Evolutionary conservation across 2,329 filamentous ascomycete genomes (phyloP).

Genomic region (Scopulariopsis brevicaulis): DNA sequence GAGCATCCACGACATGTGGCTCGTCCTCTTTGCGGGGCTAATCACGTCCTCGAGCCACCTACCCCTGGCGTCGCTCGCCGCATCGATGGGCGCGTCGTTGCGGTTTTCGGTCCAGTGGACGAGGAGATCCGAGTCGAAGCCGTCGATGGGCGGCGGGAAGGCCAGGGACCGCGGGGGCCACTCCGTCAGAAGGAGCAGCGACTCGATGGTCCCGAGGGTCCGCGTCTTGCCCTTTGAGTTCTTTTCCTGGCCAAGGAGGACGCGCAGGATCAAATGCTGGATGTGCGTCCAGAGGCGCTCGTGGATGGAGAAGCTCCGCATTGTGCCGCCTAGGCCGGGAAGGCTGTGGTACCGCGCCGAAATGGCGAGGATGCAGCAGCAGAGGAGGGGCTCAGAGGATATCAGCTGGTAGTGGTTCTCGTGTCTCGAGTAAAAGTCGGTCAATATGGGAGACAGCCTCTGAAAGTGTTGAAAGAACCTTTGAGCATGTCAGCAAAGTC

Average conservation of each 20-base stretch:
- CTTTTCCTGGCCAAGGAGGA: constrained; percentile 42
- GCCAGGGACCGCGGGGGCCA: constrained; percentile 44
- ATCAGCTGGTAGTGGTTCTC: no score
- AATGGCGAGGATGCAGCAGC: no score
- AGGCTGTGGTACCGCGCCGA: no score
- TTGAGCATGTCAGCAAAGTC: no score
- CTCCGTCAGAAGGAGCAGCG: constrained; percentile 39
- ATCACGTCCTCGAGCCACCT: constrained; percentile 40
- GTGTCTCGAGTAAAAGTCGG: no score
- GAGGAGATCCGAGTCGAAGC: no score
- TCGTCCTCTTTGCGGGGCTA: constrained; percentile 38
- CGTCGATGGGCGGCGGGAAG: constrained; percentile 23
- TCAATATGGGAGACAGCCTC: no score
- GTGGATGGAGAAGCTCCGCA: constrained; percentile 27
- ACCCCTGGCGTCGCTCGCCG: constrained; percentile 33
- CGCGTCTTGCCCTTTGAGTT: constrained; percentile 33
- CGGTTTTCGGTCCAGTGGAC: no score
- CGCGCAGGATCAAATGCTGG: constrained; percentile 37
- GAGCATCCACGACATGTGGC: constrained; percentile 37
- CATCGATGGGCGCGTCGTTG: constrained; percentile 16
- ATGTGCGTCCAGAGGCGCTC: constrained; percentile 41
- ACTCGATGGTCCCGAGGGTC: constrained; percentile 39
- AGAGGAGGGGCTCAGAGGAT: no score
- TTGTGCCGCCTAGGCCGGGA: no score
- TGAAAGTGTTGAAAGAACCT: no score